These are phyloP conservation scores for Sclerotinia minor DNA, from an alignment of 2,329 filamentous ascomycete species.

Conservation along the genomic window DNA sequence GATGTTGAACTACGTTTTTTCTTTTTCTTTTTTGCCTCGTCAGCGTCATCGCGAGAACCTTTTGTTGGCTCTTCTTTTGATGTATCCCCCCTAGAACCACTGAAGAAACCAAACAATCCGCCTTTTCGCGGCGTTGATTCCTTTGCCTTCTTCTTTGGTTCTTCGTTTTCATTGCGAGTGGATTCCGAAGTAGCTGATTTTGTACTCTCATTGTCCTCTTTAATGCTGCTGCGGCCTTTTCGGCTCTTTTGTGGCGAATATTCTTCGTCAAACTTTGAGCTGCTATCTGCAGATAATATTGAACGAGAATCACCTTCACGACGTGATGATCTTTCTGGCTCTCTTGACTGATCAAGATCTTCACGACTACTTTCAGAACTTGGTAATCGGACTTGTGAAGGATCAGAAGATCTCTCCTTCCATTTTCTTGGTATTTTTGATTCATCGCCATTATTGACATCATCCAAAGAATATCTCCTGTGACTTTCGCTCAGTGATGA, in stretches of 20 bases:
- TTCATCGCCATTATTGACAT: constrained; percentile 42
- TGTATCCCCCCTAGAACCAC: constrained; percentile 43
- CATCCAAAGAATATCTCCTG: constrained; percentile 40
- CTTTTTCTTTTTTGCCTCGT: constrained; percentile 39
- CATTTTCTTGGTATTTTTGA: constrained; percentile 43
- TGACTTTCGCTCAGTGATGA: constrained; percentile 32
- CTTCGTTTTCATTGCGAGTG: constrained; percentile 40
- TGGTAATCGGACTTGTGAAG: constrained; percentile 38
- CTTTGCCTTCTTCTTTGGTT: constrained; percentile 43
- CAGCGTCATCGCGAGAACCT: constrained; percentile 35
- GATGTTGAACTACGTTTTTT: constrained; percentile 40
- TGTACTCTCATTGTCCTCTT: constrained; percentile 51
- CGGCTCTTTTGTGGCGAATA: constrained; percentile 36
- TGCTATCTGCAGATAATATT: constrained; percentile 47
- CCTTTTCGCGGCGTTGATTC: constrained; percentile 46
- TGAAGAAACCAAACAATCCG: constrained; percentile 48
- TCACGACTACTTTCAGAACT: constrained; percentile 37
- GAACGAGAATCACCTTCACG: constrained; percentile 48
- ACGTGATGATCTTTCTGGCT: constrained; percentile 41
- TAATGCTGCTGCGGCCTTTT: constrained; percentile 44
- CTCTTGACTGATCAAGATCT: constrained; percentile 42
- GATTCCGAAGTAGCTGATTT: constrained; percentile 51
- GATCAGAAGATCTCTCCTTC: constrained; percentile 38
- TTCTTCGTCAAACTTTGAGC: constrained; percentile 41
- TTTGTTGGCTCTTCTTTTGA: constrained; percentile 35